Evolutionary conservation across 257 asterid genomes (phyloP).

Genomic region (Penstemon newberryi): DNA sequence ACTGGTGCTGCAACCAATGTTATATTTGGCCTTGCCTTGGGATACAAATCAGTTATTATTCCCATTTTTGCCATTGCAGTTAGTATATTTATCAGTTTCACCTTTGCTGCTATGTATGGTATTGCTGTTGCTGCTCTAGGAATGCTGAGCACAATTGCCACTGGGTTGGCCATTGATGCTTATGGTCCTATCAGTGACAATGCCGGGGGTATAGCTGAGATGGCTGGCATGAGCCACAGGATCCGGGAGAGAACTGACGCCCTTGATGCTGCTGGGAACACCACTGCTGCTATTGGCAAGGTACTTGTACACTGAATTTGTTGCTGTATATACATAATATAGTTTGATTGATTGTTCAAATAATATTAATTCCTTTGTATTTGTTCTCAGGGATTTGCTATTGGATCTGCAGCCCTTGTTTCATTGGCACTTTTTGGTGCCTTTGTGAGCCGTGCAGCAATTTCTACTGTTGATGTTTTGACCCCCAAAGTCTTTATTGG

Average conservation of each 20-base stretch:
- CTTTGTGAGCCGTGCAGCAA: conserved; percentile 81
- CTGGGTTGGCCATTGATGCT: conserved; percentile 91
- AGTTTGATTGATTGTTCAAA: not conserved
- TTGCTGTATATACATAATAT: not conserved
- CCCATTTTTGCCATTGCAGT: conserved; percentile 86
- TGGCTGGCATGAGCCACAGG: conserved; percentile 95
- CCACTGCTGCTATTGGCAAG: conserved; percentile 97
- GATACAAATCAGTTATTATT: conserved; percentile 89
- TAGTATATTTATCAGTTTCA: conserved; percentile 81
- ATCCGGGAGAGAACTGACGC: conserved; percentile 95
- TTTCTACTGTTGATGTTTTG: conserved; percentile 71
- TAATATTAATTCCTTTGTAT: not conserved
- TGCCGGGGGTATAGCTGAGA: conserved; percentile 96
- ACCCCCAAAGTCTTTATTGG: conserved; percentile 88
- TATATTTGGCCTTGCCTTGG: conserved; percentile 90
- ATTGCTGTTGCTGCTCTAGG: conserved; percentile 92
- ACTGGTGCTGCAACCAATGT: conserved; percentile 97
- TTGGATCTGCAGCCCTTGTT: conserved; percentile 90
- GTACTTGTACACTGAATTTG: conserved; percentile 29
- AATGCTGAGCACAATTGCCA: conserved; percentile 92
- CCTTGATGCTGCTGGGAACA: conserved; percentile 95
- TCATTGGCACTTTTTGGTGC: conserved; percentile 91
- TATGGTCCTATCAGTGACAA: conserved; percentile 97
- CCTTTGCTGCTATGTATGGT: conserved; percentile 92
- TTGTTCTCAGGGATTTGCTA: conserved; percentile 77